Percentiles rank a stretch among this genome's conserved stretches.
These are phyloP conservation scores for Nadsonia commutata DNA, from an alignment of 1,139 yeast genomes.

Conservation along the genomic window DNA sequence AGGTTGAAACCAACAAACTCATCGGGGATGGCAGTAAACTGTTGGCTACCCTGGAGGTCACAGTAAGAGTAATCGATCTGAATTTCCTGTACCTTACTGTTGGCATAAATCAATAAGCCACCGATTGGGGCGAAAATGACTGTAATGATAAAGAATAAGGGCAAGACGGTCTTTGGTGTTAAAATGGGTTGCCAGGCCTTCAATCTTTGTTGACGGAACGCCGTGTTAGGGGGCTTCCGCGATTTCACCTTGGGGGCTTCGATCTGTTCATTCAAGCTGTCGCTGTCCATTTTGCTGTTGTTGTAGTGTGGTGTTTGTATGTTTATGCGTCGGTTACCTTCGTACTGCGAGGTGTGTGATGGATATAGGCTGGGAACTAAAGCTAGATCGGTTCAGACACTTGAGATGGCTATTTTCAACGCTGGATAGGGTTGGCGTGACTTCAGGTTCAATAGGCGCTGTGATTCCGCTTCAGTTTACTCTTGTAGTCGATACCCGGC, in stretches of 20 bases:
- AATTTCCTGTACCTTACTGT: conserved; percentile 63
- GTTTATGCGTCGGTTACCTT: too few species aligned
- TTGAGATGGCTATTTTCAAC: too few species aligned
- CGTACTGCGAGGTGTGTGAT: too few species aligned
- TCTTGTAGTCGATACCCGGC: too few species aligned
- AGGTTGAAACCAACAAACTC: conserved; percentile 42
- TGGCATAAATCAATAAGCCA: conserved; percentile 75
- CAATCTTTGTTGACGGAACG: conserved; percentile 32
- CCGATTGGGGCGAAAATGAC: conserved; percentile 84
- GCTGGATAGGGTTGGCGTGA: too few species aligned
- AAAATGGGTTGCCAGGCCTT: conserved; percentile 59
- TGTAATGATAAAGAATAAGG: conserved; percentile 60
- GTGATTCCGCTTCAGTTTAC: too few species aligned
- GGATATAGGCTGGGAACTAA: too few species aligned
- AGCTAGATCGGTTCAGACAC: too few species aligned
- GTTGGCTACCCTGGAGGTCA: conserved; percentile 37
- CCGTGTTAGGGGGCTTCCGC: conserved; percentile 28
- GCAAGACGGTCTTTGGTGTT: conserved; percentile 82
- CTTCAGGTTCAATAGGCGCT: too few species aligned
- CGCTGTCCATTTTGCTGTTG: conserved; percentile 26
- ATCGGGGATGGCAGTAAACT: conserved; percentile 47
- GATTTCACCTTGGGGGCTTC: conserved; percentile 21
- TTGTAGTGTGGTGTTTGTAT: too few species aligned
- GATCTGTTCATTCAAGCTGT: conserved; percentile 21
- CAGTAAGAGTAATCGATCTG: conserved; percentile 75